Evolutionary conservation across 2,329 filamentous ascomycete species (phyloP), one percentile per base, ranked within the genome.

Genomic region (Talaromyces albobiverticillius): DNA sequence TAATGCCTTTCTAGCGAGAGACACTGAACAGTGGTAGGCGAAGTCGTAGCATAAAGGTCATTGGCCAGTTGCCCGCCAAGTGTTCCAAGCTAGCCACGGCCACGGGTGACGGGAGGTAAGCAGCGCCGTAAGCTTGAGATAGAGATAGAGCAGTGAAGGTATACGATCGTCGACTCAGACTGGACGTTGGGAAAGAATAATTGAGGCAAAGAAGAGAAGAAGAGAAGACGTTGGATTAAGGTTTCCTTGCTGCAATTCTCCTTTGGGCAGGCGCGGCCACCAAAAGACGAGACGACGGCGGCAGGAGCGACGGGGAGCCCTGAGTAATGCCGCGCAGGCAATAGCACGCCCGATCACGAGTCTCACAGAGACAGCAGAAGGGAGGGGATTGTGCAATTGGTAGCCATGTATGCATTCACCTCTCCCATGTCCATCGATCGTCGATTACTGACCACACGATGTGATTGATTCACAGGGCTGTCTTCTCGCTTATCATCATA

Each of bases 401-500:
- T 14, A 34, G n/a, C 32, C 32, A 36, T 36, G 32, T 36, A 36
- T 13, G 32, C n/a, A 7, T 8, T 6, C 32, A 4, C 32, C 32
- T 36, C 9, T n/a, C n/a, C n/a, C n/a, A n/a, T n/a, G n/a, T n/a
- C n/a, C n/a, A n/a, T n/a, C n/a, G n/a, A n/a, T n/a, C n/a, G n/a
- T n/a, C n/a, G 31, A n/a, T 18, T 45, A 29, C 41, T 52, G 42
- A 51, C 40, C 11, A 11, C 45, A n/a, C 14, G 11, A 3, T 20
- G 23, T 41, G 10, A 29, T 10, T 29, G 9, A 4, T 40, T 16
- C 13, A n/a, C 63, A 97, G 92, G 94, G 89, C 91, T 61, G 88
- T 99, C 71, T 94, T 95, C 73, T 86, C 92, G 56, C 87, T 99
- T 68, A 91, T 97, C 71, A 88, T 99, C 71, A 96, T 99, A 79